Conservation (phyloP, 1,284 basidiomycete genomes). For the Inonotus hispidus region DNA sequence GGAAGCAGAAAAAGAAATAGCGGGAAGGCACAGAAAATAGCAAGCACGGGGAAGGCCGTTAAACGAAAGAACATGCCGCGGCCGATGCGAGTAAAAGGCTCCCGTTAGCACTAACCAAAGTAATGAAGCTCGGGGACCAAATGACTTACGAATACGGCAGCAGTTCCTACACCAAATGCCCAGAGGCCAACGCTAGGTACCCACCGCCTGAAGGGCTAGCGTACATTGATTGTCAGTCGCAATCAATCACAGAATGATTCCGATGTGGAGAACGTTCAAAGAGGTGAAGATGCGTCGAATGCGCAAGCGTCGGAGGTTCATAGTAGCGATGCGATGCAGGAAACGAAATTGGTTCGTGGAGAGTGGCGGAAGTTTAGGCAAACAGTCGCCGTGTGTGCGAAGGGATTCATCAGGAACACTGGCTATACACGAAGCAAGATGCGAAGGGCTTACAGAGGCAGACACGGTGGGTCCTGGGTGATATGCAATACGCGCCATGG, state of each 20-base stretch:
- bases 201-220: slow-evolving; percentile 52
- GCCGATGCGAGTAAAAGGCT: neutral
- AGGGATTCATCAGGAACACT: neutral
- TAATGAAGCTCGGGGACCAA: neutral
- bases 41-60: neutral
- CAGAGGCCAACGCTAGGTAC: slow-evolving; percentile 54
- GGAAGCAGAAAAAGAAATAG: neutral
- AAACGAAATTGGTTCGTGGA: neutral
- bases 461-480: slow-evolving; percentile 8
- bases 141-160: slow-evolving; percentile 56
- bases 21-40: neutral
- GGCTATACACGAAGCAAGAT: neutral
- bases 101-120: neutral
- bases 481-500: slow-evolving; percentile 19
- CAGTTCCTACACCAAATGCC: slow-evolving; percentile 62
- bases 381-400: neutral
- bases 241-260: slow-evolving; percentile 8
- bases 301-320: slow-evolving; percentile 1
- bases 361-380: neutral
- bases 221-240: neutral
- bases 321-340: slow-evolving; percentile 7
- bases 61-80: neutral
- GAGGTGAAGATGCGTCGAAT: neutral
- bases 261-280: slow-evolving; percentile 23
- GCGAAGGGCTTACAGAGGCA: neutral